These are phyloP conservation scores for Cucurbita maxima DNA, from an alignment of 306 rosid genomes.

Conservation along the genomic window DNA sequence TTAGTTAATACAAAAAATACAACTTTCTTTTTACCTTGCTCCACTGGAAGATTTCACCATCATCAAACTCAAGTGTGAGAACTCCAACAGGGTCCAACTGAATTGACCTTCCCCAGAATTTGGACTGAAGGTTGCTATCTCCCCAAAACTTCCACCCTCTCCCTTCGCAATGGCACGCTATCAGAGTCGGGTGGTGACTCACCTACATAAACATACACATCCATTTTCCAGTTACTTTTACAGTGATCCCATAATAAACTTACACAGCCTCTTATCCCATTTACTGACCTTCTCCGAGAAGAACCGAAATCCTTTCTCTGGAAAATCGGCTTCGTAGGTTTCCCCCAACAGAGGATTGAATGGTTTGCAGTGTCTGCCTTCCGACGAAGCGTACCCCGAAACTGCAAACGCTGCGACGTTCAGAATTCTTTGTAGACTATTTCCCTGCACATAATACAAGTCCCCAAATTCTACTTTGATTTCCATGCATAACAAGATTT, in stretches of 20 bases:
- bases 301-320: conserved; percentile 84
- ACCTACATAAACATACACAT: conserved; percentile 37
- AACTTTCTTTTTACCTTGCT: conserved; percentile 44
- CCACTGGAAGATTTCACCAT: conserved; percentile 96
- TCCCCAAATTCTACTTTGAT: neutral
- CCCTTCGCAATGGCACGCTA: conserved; percentile 98
- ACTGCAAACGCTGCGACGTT: conserved; percentile 96
- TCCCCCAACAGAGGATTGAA: conserved; percentile 95
- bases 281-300: conserved; percentile 89
- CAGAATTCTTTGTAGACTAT: conserved; percentile 59
- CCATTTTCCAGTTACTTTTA: neutral
- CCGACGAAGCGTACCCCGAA: conserved; percentile 92
- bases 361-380: conserved; percentile 94
- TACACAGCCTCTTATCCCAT: neutral
- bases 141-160: conserved; percentile 99
- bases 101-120: conserved; percentile 94
- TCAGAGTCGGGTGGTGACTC: conserved; percentile 94
- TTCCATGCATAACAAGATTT: neutral
- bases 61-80: conserved; percentile 76
- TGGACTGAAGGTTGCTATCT: conserved; percentile 83
- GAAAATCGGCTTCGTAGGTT: conserved; percentile 93
- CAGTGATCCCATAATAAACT: neutral
- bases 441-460: conserved; percentile 48
- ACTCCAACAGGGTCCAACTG: conserved; percentile 94
- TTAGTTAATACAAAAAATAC: neutral